Percentiles rank a stretch among this genome's conserved stretches.
Conservation (phyloP, 1,284 basidiomycete genomes). For the Coniferiporia sulphurascens region DNA sequence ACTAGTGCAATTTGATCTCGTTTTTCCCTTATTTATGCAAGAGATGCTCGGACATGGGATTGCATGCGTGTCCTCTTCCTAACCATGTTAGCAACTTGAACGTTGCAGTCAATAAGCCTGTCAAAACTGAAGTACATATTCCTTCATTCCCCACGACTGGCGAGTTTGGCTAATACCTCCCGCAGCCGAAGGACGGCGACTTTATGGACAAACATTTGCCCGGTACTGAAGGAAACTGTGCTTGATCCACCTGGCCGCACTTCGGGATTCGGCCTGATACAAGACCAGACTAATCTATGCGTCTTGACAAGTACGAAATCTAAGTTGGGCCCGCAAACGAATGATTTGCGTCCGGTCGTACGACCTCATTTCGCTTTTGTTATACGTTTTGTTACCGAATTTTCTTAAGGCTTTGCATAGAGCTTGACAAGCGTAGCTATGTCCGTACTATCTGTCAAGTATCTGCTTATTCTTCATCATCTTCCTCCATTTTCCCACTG, state of each 20-base stretch:
- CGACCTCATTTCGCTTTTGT: no score
- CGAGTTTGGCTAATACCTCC: no score
- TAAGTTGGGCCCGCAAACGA: no score
- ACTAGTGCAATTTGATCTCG: neutral
- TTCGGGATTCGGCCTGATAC: no score
- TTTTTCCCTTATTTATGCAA: neutral
- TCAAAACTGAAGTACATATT: neutral
- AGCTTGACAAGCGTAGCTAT: neutral
- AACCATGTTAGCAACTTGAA: neutral
- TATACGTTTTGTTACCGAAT: no score
- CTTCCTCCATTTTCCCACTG: slow-evolving; percentile 12
- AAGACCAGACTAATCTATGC: no score
- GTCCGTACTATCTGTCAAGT: neutral
- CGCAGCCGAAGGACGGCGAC: no score
- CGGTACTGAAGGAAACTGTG: no score
- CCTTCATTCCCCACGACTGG: neutral
- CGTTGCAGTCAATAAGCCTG: neutral
- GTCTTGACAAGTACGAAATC: no score
- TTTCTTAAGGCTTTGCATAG: neutral
- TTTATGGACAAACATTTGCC: no score
- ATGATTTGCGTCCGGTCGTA: no score
- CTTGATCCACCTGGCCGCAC: no score
- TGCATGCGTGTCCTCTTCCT: neutral
- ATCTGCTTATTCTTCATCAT: slow-evolving; percentile 10
- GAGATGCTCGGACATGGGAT: neutral